Evolutionary conservation across 805 yeast species (phyloP), one percentile per base, ranked within the genome.

Genomic region (Ogataea thermomethanolica): DNA sequence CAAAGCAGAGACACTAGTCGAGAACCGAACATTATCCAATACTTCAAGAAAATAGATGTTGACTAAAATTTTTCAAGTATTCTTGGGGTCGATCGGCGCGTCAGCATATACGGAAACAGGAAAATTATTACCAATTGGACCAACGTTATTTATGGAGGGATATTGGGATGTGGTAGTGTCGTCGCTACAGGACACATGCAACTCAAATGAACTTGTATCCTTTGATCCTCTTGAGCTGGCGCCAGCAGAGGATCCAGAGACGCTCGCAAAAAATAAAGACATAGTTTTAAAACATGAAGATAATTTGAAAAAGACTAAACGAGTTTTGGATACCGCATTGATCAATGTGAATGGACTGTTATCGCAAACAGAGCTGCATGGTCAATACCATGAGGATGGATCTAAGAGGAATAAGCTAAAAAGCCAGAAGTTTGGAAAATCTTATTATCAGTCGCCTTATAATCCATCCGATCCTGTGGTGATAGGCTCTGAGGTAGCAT

Each of bases 401-500:
- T 39, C 30, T 20, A 51, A 46, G 28, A 37, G 50, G 15, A 36
- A 25, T 15, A 45, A 39, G 36, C 12, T 33, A 21, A 39, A 44
- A 32, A 30, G 27, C 10, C 50, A 46, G 23, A 59, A 54, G 25
- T 29, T 31, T 10, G 55, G 55, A 8, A 30, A 43, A 13, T 53
- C 57, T 9, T 59, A 50, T 53, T 64, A 70, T 49, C 63, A 64
- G n/a, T 77, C 84, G 33, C 74, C 74, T 22, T 81, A 59, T 58
- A 81, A 81, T 52, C 78, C 82, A 1, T 68, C 71, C 21, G 84
- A 74, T 26, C 77, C 81, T 0, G 67, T 81, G 5, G 50, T 57
- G 2, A 65, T 84, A 1, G 90, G 91, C 1, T 76, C 93, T 0
- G 95, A 86, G 51, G 96, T 93, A 0, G 98, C 97, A 1, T 91